Base-by-base conservation (phyloP, 140 eudicot species). In the Ambrosia hybrid region DNA sequence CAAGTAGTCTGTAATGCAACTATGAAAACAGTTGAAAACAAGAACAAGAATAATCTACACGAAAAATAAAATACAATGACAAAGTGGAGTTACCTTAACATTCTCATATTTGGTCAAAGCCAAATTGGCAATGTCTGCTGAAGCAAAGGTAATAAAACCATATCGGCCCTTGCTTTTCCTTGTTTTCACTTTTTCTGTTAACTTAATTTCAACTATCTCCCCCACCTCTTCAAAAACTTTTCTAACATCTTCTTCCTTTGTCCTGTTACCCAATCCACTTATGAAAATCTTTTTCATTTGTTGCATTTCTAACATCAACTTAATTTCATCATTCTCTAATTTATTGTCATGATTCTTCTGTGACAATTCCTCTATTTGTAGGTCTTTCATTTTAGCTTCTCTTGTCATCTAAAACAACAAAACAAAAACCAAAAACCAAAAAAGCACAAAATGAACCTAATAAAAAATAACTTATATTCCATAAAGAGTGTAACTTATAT, bases 161-260 rank as follows among this genome's bases (percentile, higher is more conserved):
- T 70, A 90, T 2, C 26, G 26, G 26, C 91, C 90, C 76, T 81
- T 85, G 52, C 75, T 76, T 83, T 80, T 89, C 61, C 85, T 81
- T 4, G 83, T 58, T 57, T 73, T 79, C 17, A 61, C 16, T 77
- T 84, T 80, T 76, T 37, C 73, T 83, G 75, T 68, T 69, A 87
- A 5, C 63, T 75, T 87, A 74, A 90, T 88, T 16, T 87, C 87
- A 68, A 70, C 58, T 75, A 90, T 58, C 71, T 80, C 83, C 8
- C 92, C 97, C 2, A 76, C 65, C 38, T 74, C 64, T 53, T 71
- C 85, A 65, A 90, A 87, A 39, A 82, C 83, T 74, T 83, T 83
- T 80, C 88, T 85, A 38, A 90, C 65, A 66, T 90, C 95, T 26
- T 85, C 97, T 77, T 83, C 97, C 67, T 70, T 82, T 3, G 86